Evolutionary conservation across 495 filamentous ascomycete species (phyloP).

Genomic region (Terfezia boudieri): DNA sequence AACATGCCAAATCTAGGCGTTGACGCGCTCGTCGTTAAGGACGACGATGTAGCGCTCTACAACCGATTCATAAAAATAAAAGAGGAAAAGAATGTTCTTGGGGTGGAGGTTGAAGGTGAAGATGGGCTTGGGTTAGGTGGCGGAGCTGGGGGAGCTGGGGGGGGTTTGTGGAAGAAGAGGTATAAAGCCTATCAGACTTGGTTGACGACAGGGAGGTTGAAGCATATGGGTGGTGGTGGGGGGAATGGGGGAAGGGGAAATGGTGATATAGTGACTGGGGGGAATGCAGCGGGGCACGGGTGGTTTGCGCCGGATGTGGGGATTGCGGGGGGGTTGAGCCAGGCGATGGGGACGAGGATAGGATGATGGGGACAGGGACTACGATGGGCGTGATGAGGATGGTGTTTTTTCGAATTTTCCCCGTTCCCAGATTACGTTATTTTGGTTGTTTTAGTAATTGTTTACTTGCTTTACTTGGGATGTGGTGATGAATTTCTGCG

Average conservation of each 20-base stretch:
- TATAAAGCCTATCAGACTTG: slow-evolving; percentile 93
- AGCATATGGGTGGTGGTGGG: slow-evolving; percentile 7
- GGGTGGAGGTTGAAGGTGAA: slow-evolving; percentile 82
- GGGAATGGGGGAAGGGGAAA: background rate
- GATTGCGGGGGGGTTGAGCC: background rate
- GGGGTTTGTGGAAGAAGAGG: slow-evolving; percentile 41
- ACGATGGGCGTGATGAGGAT: background rate
- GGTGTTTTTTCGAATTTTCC: background rate
- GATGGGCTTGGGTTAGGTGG: slow-evolving; percentile 7
- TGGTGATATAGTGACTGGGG: background rate
- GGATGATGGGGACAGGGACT: background rate
- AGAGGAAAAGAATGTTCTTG: slow-evolving; percentile 47
- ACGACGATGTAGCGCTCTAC: slow-evolving; percentile 55
- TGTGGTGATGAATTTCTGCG: no score
- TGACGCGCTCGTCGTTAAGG: slow-evolving; percentile 22
- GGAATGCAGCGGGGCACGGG: background rate
- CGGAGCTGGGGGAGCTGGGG: background rate
- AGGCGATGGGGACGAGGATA: background rate
- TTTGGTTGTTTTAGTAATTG: no score
- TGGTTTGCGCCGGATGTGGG: background rate
- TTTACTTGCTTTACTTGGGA: no score
- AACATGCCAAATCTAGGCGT: slow-evolving; percentile 16
- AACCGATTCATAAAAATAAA: slow-evolving; percentile 48
- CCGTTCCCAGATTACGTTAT: no score
- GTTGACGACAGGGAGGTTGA: slow-evolving; percentile 29